A percentile compares a stretch with the other conserved stretches of the same genome.
phyloP scores from a whole-genome alignment of 441 rosid genomes.

The Mallotus repandus region DNA sequence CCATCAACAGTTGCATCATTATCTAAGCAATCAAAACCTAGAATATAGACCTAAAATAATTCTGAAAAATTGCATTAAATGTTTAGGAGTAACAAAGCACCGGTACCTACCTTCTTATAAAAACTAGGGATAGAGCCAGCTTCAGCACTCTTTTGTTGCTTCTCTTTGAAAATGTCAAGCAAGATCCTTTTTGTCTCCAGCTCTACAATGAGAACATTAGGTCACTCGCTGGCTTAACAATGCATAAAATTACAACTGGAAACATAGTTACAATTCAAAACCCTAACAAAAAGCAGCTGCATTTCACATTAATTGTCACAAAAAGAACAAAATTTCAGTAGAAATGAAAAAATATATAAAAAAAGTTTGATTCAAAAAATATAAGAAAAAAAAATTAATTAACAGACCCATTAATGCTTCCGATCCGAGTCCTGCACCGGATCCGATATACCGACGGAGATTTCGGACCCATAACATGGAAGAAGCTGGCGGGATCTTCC shows the following conservation, averaged over 20 bases:
- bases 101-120: slow-evolving; percentile 81
- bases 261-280: neutral
- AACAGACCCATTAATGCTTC: slow-evolving; percentile 94
- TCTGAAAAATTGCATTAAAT: neutral
- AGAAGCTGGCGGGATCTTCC: slow-evolving; percentile 91
- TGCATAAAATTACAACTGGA: slow-evolving; percentile 7
- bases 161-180: slow-evolving; percentile 95
- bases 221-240: no score
- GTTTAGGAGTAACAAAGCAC: neutral
- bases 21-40: neutral
- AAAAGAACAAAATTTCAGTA: neutral
- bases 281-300: neutral
- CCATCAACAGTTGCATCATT: neutral
- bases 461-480: slow-evolving; percentile 97
- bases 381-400: neutral
- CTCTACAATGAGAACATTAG: slow-evolving; percentile 41
- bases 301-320: neutral
- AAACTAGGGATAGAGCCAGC: slow-evolving; percentile 89
- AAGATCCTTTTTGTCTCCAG: slow-evolving; percentile 95
- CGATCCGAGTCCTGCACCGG: slow-evolving; percentile 96
- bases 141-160: slow-evolving; percentile 89
- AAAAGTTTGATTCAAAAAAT: no score
- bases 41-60: neutral
- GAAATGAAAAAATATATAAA: neutral
- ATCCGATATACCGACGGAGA: slow-evolving; percentile 85